Conservation (phyloP, 305 asterid genomes). For the Fraxinus platypoda region DNA sequence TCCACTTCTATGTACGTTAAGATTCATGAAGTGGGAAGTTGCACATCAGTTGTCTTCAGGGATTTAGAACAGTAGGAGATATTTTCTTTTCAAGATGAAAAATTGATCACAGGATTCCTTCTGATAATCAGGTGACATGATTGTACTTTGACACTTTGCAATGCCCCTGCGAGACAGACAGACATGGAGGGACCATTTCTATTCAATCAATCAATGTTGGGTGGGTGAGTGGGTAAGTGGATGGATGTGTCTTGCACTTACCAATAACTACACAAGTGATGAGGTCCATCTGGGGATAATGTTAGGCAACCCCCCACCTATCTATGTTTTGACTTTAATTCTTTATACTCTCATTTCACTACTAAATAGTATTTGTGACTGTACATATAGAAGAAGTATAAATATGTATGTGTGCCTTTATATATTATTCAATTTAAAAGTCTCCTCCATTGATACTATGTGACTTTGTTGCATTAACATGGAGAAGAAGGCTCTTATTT, state of each 20-base stretch:
- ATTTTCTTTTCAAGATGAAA: neutral
- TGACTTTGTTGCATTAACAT: conserved; percentile 10
- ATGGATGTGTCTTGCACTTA: neutral
- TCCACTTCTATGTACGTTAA: neutral
- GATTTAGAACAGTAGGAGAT: neutral
- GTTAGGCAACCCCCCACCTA: conserved; percentile 37
- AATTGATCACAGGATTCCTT: neutral
- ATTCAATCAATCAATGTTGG: neutral
- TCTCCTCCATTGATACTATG: neutral
- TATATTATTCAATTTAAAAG: neutral
- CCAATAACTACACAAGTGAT: neutral
- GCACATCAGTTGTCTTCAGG: neutral
- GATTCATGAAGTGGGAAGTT: neutral
- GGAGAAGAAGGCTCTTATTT: conserved; percentile 23
- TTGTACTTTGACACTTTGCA: neutral
- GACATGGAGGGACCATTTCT: neutral
- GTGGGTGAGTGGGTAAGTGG: neutral
- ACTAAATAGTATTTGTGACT: neutral
- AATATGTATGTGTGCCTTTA: neutral
- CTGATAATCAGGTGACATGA: neutral
- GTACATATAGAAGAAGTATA: neutral
- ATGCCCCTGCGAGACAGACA: neutral
- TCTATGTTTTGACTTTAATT: neutral
- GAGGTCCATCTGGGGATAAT: conserved; percentile 20
- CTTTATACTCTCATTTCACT: neutral